Conservation (phyloP, 768 basidiomycete species). For the Leccinum sublutescens region DNA sequence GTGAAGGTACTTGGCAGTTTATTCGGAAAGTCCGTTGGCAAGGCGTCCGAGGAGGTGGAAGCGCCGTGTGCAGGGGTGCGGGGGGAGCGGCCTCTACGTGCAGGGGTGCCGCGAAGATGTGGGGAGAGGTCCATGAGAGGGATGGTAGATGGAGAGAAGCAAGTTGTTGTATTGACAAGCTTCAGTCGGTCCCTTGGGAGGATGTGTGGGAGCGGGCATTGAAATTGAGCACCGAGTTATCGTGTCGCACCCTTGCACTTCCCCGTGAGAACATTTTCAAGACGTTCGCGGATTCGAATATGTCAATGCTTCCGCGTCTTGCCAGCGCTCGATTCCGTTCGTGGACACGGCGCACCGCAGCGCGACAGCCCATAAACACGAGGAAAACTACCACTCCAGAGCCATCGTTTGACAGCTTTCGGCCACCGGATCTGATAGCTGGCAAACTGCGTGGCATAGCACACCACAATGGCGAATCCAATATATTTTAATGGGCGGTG, state of each 20-base stretch:
- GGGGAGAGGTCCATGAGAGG: slow-evolving; percentile 36
- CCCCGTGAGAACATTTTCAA: slow-evolving; percentile 28
- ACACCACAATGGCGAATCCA: not conserved
- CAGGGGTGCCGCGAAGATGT: slow-evolving; percentile 56
- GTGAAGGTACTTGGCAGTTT: slow-evolving; percentile 48
- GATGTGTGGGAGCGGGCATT: slow-evolving; percentile 42
- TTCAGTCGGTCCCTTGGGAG: slow-evolving; percentile 24
- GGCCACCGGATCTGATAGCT: no score
- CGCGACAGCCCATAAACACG: slow-evolving; percentile 18
- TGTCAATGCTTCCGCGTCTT: slow-evolving; percentile 33
- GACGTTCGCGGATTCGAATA: slow-evolving; percentile 35
- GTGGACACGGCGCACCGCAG: slow-evolving; percentile 2
- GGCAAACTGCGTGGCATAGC: not conserved
- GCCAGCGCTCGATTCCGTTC: slow-evolving; percentile 28
- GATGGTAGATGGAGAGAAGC: slow-evolving; percentile 31
- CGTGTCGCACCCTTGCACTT: slow-evolving; percentile 35
- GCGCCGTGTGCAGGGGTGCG: slow-evolving; percentile 48
- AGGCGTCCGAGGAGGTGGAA: slow-evolving; percentile 41
- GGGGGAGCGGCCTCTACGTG: slow-evolving; percentile 63
- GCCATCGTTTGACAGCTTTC: no score
- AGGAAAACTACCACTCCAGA: not conserved
- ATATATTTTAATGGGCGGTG: slow-evolving; percentile 12
- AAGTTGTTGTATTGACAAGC: not conserved
- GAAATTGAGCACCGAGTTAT: slow-evolving; percentile 40
- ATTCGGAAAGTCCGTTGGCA: slow-evolving; percentile 52